These are phyloP conservation scores for Tilletia caries DNA, from an alignment of 1,284 basidiomycete genomes.

Conservation along the genomic window DNA sequence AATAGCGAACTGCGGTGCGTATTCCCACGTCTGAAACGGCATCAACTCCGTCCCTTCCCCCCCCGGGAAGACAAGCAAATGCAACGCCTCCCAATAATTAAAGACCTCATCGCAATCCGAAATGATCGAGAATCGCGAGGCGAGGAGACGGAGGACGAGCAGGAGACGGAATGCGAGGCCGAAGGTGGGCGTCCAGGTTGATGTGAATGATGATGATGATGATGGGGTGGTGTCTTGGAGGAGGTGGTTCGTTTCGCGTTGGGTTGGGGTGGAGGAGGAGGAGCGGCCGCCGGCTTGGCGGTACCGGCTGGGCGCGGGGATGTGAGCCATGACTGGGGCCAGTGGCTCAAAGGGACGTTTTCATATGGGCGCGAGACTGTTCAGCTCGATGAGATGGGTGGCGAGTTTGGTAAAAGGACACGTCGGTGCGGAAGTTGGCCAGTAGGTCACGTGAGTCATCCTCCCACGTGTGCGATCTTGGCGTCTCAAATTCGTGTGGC, in stretches of 20 bases:
- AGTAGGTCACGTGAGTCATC: neutral
- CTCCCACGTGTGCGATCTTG: neutral
- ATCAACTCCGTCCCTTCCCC: slow-evolving; percentile 49
- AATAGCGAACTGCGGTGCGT: slow-evolving; percentile 82
- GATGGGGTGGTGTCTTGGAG: slow-evolving; percentile 2
- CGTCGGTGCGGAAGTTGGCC: neutral
- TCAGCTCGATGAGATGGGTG: too few relatives aligned
- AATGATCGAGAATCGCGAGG: slow-evolving; percentile 92
- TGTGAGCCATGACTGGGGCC: slow-evolving; percentile 8
- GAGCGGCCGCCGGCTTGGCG: neutral
- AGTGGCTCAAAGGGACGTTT: neutral
- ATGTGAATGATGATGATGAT: neutral
- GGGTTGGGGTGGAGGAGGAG: too few relatives aligned
- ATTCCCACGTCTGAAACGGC: slow-evolving; percentile 96
- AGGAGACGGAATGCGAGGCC: slow-evolving; percentile 78
- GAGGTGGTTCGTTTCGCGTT: slow-evolving; percentile 1
- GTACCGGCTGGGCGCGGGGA: neutral
- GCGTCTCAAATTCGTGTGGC: neutral
- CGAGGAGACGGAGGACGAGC: slow-evolving; percentile 72
- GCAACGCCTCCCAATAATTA: slow-evolving; percentile 98
- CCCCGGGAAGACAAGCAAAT: slow-evolving; percentile 66
- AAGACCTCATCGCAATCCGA: slow-evolving; percentile 90
- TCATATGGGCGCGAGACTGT: neutral
- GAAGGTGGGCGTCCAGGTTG: slow-evolving; percentile 70
- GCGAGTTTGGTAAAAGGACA: neutral